phyloP scores from a whole-genome alignment of 495 filamentous ascomycete genomes.

The Lasiosphaeria miniovina region DNA sequence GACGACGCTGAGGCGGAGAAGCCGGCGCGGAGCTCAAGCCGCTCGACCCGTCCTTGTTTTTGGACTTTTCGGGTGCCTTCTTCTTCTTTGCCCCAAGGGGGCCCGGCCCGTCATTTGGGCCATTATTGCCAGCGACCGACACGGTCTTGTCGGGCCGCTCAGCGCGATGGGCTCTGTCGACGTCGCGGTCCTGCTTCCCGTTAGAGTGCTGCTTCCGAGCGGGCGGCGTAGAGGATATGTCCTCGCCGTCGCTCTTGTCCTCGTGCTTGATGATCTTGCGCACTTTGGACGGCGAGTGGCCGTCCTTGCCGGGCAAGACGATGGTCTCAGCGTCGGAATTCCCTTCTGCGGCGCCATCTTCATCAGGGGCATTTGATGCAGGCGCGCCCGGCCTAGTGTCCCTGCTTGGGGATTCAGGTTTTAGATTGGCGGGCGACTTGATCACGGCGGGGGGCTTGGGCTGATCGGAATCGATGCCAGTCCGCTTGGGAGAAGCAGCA shows the following conservation, averaged over 20 bases:
- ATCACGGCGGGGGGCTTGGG: conserved; percentile 38
- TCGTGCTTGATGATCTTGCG: conserved; percentile 70
- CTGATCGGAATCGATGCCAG: conserved; percentile 40
- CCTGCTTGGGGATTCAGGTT: conserved; percentile 24
- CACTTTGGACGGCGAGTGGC: conserved; percentile 63
- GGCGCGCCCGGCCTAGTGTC: conserved; percentile 23
- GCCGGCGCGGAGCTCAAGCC: conserved; percentile 54
- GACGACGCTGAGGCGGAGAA: conserved; percentile 43
- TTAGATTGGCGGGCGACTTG: conserved; percentile 25
- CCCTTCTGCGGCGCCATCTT: conserved; percentile 47
- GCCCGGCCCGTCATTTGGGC: conserved; percentile 16
- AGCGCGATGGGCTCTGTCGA: conserved; percentile 17
- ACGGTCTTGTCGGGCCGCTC: conserved; percentile 28
- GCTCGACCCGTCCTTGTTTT: conserved; percentile 48
- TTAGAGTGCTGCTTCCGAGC: conserved; percentile 34
- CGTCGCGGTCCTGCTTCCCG: conserved; percentile 24
- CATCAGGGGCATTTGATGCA: conserved; percentile 30
- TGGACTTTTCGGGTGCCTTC: conserved; percentile 41
- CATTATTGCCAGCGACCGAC: conserved; percentile 17
- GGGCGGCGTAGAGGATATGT: conserved; percentile 31
- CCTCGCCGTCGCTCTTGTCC: conserved; percentile 56
- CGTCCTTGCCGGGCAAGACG: conserved; percentile 70
- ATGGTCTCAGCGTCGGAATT: conserved; percentile 83
- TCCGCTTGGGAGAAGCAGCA: conserved; percentile 48
- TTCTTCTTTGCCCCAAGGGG: conserved; percentile 46